These are phyloP conservation scores for Phytophthora melonis DNA, from an alignment of 352 stramenopile species.

Conservation along the genomic window DNA sequence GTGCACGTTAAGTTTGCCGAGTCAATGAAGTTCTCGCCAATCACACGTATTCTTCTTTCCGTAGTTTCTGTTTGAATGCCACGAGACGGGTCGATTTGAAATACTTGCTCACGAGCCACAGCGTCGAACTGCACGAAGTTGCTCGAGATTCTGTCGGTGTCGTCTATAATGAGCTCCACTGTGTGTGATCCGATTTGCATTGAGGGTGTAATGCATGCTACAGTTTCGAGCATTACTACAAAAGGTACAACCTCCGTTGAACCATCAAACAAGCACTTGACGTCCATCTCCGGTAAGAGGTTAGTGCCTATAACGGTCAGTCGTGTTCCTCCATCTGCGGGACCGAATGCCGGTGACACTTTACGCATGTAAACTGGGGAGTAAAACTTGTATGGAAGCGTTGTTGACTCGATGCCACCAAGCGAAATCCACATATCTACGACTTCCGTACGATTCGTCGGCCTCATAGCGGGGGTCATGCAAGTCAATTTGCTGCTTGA, in stretches of 20 bases:
- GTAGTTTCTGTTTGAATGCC: slow-evolving; percentile 32
- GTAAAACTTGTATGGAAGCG: slow-evolving; percentile 36
- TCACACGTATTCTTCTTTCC: slow-evolving; percentile 42
- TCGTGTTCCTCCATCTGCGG: slow-evolving; percentile 39
- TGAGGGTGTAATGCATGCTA: slow-evolving; percentile 41
- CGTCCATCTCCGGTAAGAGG: slow-evolving; percentile 25
- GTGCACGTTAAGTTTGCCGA: slow-evolving; percentile 49
- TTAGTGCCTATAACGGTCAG: slow-evolving; percentile 35
- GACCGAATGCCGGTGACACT: slow-evolving; percentile 39
- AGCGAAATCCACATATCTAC: slow-evolving; percentile 53
- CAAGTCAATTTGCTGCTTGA: slow-evolving; percentile 40
- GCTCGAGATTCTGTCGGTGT: slow-evolving; percentile 25
- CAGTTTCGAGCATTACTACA: not conserved
- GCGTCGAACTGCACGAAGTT: slow-evolving; percentile 45
- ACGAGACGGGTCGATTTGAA: slow-evolving; percentile 32
- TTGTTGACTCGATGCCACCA: slow-evolving; percentile 29
- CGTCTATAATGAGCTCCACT: slow-evolving; percentile 43
- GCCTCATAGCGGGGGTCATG: slow-evolving; percentile 25
- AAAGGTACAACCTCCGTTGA: slow-evolving; percentile 12
- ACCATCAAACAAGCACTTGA: slow-evolving; percentile 50
- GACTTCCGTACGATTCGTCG: slow-evolving; percentile 1
- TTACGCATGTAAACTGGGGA: slow-evolving; percentile 21
- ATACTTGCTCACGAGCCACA: slow-evolving; percentile 45
- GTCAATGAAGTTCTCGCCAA: slow-evolving; percentile 63
- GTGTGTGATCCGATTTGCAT: slow-evolving; percentile 40